Conservation (phyloP, 805 yeast species). For the Schwanniomyces pseudopolymorphus region DNA sequence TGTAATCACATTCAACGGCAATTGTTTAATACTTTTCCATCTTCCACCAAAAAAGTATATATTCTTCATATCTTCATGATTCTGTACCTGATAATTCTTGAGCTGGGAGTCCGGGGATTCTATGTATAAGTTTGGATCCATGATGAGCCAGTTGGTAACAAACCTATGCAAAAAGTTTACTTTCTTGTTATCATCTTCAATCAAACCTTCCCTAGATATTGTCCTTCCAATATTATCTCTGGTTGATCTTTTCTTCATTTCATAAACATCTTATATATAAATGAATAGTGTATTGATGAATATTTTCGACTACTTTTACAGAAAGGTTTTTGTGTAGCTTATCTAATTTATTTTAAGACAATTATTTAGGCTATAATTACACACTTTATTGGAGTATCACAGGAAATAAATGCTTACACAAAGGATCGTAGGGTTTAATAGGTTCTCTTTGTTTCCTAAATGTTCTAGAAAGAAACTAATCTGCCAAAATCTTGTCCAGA, state of each 20-base stretch:
- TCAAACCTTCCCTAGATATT: neutral
- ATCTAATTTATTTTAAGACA: neutral
- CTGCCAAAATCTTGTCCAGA: constrained; percentile 4
- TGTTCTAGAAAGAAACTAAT: neutral
- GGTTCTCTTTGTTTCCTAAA: neutral
- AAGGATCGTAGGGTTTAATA: neutral
- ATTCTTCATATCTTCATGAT: constrained; percentile 30
- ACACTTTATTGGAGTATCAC: no score
- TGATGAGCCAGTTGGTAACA: constrained; percentile 27
- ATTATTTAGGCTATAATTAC: no score
- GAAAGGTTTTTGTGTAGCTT: neutral
- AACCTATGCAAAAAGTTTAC: constrained; percentile 9
- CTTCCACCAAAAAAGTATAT: constrained; percentile 68
- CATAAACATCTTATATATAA: neutral
- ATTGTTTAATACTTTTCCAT: constrained; percentile 41
- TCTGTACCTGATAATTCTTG: constrained; percentile 46
- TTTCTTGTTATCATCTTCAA: neutral
- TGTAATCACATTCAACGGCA: constrained; percentile 41
- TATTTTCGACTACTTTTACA: neutral
- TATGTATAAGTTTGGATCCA: constrained; percentile 20
- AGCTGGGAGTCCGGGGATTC: constrained; percentile 1
- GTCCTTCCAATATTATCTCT: neutral
- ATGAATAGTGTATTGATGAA: neutral
- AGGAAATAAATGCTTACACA: neutral
- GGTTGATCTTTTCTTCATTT: neutral